These are phyloP conservation scores for Metschnikowia continentalis DNA, from an alignment of 805 yeast genomes.

Conservation along the genomic window DNA sequence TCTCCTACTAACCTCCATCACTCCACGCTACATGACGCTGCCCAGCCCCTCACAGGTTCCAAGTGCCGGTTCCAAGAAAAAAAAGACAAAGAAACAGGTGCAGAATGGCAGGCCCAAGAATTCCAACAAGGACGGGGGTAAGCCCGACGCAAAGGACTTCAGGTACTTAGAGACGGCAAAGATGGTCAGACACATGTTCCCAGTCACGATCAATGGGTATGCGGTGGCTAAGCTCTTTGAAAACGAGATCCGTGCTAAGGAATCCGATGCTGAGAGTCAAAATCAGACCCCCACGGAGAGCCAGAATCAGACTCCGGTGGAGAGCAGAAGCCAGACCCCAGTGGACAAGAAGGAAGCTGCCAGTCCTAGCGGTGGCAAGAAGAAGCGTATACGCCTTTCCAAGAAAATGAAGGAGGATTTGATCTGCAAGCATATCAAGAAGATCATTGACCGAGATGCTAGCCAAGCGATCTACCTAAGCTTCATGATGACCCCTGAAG, in stretches of 20 bases:
- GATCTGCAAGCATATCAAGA: conserved; percentile 12
- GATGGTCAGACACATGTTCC: conserved; percentile 26
- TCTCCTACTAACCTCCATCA: background rate
- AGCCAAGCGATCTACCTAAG: conserved; percentile 35
- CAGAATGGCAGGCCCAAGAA: conserved; percentile 9
- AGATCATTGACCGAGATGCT: conserved; percentile 12
- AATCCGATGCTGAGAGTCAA: background rate
- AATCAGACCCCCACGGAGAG: background rate
- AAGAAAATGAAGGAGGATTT: conserved; percentile 11
- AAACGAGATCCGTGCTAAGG: background rate
- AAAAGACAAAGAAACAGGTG: background rate
- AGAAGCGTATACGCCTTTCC: conserved; percentile 6
- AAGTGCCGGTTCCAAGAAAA: background rate
- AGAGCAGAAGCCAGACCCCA: background rate
- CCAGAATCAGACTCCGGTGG: background rate
- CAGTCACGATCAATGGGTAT: conserved; percentile 37
- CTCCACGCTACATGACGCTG: background rate
- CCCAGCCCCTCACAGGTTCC: background rate
- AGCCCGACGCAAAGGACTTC: conserved; percentile 15
- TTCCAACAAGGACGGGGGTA: background rate
- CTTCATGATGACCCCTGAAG: conserved; percentile 51
- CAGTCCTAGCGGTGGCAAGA: background rate
- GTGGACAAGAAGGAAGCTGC: background rate
- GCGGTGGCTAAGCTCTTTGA: conserved; percentile 16
- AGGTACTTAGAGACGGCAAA: conserved; percentile 31